These are phyloP conservation scores for Talaromyces trachyspermus DNA, from an alignment of 495 filamentous ascomycete species.

Conservation along the genomic window DNA sequence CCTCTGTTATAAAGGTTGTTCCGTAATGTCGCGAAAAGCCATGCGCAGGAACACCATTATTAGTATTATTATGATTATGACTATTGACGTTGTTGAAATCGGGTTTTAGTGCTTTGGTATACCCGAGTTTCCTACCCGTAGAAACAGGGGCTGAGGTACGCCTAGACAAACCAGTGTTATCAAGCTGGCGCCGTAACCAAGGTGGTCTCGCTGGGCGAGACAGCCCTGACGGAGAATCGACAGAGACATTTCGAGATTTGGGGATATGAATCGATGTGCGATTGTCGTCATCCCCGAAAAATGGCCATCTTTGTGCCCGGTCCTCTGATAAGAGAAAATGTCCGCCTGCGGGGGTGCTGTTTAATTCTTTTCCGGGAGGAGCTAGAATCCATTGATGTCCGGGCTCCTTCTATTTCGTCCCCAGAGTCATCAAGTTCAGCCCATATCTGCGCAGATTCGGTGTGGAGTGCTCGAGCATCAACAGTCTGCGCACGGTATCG, in stretches of 20 bases:
- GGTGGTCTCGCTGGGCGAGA: not conserved
- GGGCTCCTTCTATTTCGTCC: slow-evolving; percentile 14
- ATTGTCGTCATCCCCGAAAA: not conserved
- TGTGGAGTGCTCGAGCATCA: slow-evolving; percentile 19
- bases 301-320: not conserved
- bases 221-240: not conserved
- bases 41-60: too few relatives aligned
- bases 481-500: slow-evolving; percentile 13
- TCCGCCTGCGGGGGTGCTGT: not conserved
- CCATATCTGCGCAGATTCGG: slow-evolving; percentile 42
- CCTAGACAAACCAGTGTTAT: not conserved
- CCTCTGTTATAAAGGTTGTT: not conserved
- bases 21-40: slow-evolving; percentile 1
- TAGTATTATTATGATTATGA: not conserved
- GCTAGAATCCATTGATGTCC: slow-evolving; percentile 2
- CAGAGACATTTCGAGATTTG: not conserved
- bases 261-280: not conserved
- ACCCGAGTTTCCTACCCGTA: not conserved
- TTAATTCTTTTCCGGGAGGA: not conserved
- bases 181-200: not conserved
- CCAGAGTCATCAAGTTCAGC: slow-evolving; percentile 45
- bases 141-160: not conserved
- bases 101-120: not conserved
- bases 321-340: slow-evolving; percentile 2
- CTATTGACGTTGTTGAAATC: not conserved